phyloP scores from a whole-genome alignment of 164 flowering plant species.

The Nymphaea colorata region DNA sequence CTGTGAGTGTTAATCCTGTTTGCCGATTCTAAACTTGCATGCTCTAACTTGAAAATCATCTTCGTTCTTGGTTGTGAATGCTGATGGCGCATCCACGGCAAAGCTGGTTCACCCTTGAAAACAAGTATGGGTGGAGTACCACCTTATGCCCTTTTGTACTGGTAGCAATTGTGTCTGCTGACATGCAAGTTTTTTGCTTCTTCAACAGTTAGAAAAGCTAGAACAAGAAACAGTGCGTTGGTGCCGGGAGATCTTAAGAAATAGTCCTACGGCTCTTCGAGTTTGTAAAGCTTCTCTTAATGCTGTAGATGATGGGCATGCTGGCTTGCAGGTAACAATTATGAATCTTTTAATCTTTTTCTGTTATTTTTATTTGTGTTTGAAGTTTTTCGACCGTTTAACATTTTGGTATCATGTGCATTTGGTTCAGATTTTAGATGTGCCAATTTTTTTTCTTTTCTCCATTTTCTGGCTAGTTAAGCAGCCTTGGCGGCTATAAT shows the following conservation, averaged over 20 bases:
- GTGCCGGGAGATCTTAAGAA: constrained; percentile 85
- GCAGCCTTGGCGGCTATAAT: no score
- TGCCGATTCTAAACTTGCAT: no score
- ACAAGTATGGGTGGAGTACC: no score
- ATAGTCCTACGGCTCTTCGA: constrained; percentile 88
- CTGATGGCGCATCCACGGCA: no score
- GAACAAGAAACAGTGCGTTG: constrained; percentile 85
- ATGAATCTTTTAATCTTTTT: no score
- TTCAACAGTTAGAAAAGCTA: constrained; percentile 49
- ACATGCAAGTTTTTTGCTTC: not conserved
- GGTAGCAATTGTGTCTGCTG: no score
- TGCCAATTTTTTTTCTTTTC: not conserved
- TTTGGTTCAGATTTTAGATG: no score
- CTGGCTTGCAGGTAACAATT: constrained; percentile 74
- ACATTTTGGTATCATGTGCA: not conserved
- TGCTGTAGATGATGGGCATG: constrained; percentile 97
- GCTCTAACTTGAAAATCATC: no score
- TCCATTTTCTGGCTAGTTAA: no score
- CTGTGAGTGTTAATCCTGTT: constrained; percentile 34
- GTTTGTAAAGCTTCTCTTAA: constrained; percentile 82
- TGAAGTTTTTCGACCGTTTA: not conserved
- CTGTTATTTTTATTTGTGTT: not conserved
- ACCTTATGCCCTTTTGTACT: no score
- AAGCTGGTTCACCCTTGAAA: no score
- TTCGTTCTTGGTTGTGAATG: no score